phyloP scores from a whole-genome alignment of 768 basidiomycete species.

The Leccinum longicurvipes region DNA sequence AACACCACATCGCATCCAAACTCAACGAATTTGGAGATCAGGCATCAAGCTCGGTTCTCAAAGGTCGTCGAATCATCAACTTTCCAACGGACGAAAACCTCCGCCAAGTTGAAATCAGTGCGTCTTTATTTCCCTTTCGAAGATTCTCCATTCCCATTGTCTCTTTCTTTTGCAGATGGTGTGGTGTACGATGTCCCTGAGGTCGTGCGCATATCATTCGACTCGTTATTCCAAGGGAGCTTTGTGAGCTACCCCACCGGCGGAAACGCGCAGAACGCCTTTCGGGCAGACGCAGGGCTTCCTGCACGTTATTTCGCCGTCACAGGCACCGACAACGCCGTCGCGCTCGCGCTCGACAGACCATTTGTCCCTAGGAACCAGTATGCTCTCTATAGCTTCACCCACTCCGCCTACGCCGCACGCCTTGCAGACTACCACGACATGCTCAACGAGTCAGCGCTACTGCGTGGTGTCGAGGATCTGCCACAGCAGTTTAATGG shows the following conservation, averaged over 20 bases:
- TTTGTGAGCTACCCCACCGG: conserved; percentile 1
- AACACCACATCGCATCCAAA: background rate
- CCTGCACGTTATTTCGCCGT: conserved; percentile 4
- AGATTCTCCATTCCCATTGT: background rate
- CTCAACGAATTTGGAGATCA: background rate
- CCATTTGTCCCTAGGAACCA: background rate
- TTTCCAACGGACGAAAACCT: background rate
- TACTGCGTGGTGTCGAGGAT: conserved; percentile 1
- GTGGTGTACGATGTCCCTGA: background rate
- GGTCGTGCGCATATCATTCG: background rate
- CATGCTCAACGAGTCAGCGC: background rate
- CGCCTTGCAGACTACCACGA: conserved; percentile 1
- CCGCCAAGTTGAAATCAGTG: background rate
- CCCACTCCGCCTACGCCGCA: background rate
- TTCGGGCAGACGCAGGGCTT: background rate
- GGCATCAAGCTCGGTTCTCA: background rate
- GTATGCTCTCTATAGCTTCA: conserved; percentile 3
- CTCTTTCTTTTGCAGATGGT: background rate
- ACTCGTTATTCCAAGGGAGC: background rate
- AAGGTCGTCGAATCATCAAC: conserved; percentile 3
- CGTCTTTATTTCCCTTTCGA: background rate
- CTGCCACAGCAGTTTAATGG: background rate
- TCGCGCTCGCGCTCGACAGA: background rate
- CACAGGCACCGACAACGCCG: background rate
- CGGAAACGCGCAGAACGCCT: background rate